These are phyloP conservation scores for Metschnikowia baotianmanensis DNA, from an alignment of 805 yeast genomes.

Conservation along the genomic window DNA sequence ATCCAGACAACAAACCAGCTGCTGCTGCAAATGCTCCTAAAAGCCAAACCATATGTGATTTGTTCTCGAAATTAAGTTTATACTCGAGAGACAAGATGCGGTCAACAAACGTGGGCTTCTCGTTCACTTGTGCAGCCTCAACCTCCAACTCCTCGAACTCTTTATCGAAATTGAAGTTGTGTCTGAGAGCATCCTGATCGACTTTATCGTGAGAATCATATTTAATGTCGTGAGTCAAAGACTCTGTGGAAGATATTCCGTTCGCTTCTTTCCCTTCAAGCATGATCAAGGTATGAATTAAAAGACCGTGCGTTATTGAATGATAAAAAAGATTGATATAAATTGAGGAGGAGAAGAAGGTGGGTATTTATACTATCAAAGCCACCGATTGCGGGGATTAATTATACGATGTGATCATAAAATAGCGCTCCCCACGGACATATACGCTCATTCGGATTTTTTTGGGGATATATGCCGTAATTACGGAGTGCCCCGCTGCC, in stretches of 20 bases:
- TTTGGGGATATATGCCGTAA: constrained; percentile 4
- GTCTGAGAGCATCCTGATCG: constrained; percentile 29
- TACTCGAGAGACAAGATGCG: constrained; percentile 36
- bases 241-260: constrained; percentile 20
- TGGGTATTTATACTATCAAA: neutral
- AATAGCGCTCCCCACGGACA: constrained; percentile 4
- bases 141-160: constrained; percentile 35
- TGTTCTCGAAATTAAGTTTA: constrained; percentile 43
- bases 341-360: neutral
- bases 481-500: constrained; percentile 7
- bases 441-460: constrained; percentile 1
- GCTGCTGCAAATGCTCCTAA: constrained; percentile 58
- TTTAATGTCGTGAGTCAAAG: constrained; percentile 14
- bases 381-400: constrained; percentile 4
- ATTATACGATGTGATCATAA: constrained; percentile 3
- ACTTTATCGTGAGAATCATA: constrained; percentile 23
- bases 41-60: constrained; percentile 39
- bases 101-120: constrained; percentile 35
- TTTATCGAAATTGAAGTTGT: constrained; percentile 33
- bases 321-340: no score
- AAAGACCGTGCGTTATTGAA: no score
- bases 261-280: constrained; percentile 19
- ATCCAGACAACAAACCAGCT: constrained; percentile 64
- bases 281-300: no score
- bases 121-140: constrained; percentile 29